Evolutionary conservation across 2,329 filamentous ascomycete species (phyloP).

Genomic region (Penicillium expansum): DNA sequence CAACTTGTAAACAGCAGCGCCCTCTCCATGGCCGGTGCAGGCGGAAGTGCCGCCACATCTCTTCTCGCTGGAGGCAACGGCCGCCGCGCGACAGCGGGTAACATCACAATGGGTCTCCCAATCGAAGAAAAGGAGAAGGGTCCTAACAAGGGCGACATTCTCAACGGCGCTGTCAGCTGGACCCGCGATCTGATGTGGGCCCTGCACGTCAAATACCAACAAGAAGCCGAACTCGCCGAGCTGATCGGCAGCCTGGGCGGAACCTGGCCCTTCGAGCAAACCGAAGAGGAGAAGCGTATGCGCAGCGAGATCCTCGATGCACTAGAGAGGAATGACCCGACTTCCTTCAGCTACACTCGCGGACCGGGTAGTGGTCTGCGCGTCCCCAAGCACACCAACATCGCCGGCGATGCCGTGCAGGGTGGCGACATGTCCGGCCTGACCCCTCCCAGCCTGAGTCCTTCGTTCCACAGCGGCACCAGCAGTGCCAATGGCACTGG

Average conservation of each 20-base stretch:
- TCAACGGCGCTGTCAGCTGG: conserved; percentile 96
- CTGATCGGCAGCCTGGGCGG: conserved; percentile 70
- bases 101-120: conserved; percentile 87
- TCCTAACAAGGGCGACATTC: conserved; percentile 96
- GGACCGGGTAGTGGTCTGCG: conserved; percentile 79
- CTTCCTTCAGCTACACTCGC: conserved; percentile 79
- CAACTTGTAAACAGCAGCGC: conserved; percentile 90
- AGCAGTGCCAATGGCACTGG: conserved; percentile 57
- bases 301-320: conserved; percentile 87
- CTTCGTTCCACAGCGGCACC: conserved; percentile 68
- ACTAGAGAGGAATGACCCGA: conserved; percentile 72
- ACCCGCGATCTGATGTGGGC: conserved; percentile 98
- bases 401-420: conserved; percentile 73
- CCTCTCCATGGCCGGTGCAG: conserved; percentile 72
- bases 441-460: conserved; percentile 64
- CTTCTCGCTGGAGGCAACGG: conserved; percentile 81
- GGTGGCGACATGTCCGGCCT: conserved; percentile 40
- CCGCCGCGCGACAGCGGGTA: conserved; percentile 73
- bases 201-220: conserved; percentile 80
- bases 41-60: conserved; percentile 65
- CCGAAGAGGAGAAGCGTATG: conserved; percentile 94
- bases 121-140: conserved; percentile 98
- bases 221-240: conserved; percentile 82
- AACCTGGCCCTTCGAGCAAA: conserved; percentile 74
- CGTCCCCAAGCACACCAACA: conserved; percentile 90